Evolutionary conservation across 345 rosid genomes (phyloP).

Genomic region (Eucalyptus grandis): DNA sequence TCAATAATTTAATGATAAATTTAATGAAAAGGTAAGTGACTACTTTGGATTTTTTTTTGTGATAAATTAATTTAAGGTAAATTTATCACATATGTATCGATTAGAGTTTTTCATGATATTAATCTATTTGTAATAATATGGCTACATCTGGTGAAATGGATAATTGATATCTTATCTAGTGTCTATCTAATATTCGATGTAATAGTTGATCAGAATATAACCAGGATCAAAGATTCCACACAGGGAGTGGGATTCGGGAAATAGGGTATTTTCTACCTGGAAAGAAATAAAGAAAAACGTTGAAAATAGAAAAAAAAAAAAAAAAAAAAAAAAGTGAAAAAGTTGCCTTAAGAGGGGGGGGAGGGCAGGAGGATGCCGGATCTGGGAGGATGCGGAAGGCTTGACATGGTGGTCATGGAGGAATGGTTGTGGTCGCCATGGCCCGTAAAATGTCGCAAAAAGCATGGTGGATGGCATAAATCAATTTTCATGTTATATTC

Average conservation of each 20-base stretch:
- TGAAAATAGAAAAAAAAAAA: no score
- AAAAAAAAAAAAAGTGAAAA: no score
- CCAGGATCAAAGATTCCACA: not conserved
- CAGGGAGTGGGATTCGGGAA: not conserved
- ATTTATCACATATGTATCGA: accelerated
- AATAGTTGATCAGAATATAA: accelerated
- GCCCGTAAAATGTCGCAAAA: no score
- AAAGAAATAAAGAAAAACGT: no score
- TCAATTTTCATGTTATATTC: not conserved
- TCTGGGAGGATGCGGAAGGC: not conserved
- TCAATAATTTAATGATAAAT: no score
- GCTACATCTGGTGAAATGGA: accelerated
- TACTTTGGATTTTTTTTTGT: accelerated
- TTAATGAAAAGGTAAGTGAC: no score
- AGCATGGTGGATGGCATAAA: not conserved
- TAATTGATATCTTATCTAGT: accelerated
- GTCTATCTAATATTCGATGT: not conserved
- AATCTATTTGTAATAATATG: accelerated
- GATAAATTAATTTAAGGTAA: no score
- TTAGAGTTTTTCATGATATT: accelerated
- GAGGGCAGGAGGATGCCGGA: no score
- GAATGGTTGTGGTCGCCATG: no score
- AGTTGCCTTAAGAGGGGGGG: not conserved
- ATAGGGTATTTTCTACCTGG: not conserved
- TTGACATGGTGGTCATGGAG: no score